Conservation (phyloP, 108 stramenopile genomes). For the Chaetoceros tenuissimus region DNA sequence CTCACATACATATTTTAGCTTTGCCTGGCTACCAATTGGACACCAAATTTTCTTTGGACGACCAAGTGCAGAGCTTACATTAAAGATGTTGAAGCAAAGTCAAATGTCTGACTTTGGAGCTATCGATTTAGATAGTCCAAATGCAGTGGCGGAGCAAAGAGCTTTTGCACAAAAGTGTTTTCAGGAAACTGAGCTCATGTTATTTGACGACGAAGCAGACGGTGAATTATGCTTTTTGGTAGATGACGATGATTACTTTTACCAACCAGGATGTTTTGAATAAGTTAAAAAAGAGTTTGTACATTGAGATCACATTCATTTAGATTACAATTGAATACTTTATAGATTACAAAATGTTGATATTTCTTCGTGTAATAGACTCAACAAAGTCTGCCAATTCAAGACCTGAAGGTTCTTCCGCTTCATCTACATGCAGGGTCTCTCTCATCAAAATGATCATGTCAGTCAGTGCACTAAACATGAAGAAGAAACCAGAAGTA, state of each 20-base stretch:
- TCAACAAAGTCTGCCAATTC: too few species aligned
- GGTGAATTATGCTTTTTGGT: constrained; percentile 5
- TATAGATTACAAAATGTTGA: too few species aligned
- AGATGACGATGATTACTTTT: constrained; percentile 1
- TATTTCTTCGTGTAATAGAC: too few species aligned
- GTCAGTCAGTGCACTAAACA: too few species aligned
- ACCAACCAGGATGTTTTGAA: constrained; percentile 19
- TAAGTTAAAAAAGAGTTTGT: too few species aligned
- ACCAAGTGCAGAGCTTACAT: constrained; percentile 45
- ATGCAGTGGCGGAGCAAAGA: neutral
- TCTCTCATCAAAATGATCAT: too few species aligned
- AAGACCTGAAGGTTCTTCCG: too few species aligned
- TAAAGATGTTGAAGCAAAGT: constrained; percentile 44
- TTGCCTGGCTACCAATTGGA: constrained; percentile 69
- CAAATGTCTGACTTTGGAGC: neutral
- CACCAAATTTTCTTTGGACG: constrained; percentile 79
- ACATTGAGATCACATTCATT: too few species aligned
- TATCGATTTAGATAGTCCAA: neutral
- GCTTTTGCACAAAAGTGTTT: constrained; percentile 27
- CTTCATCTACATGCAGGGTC: too few species aligned
- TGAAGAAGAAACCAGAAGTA: too few species aligned
- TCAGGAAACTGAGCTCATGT: constrained; percentile 36
- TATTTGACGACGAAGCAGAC: constrained; percentile 32
- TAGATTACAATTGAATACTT: too few species aligned
- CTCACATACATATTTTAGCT: constrained; percentile 73